Evolutionary conservation across 345 rosid species (phyloP), one percentile per base, ranked within the genome.

Genomic region (Acer saccharum): DNA sequence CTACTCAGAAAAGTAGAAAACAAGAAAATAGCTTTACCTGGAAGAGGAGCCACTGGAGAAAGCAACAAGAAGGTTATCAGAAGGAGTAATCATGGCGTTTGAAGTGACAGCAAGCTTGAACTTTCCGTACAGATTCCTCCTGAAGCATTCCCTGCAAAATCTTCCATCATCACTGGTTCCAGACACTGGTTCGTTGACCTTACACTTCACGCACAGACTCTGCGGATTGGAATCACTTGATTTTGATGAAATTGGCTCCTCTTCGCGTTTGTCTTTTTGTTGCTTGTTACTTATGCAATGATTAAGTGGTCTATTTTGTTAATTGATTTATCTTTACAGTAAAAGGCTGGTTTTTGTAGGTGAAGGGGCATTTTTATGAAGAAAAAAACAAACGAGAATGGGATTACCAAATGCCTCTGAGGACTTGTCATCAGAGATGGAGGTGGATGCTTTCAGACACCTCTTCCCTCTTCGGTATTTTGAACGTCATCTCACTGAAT

Each of bases 21-120:
- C 50, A 46, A 46, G 14, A 10, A 46, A 46, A 29, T 13, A 65
- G 7, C 23, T 35, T 35, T 55, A 91, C 97, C 99, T 90, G 74
- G 99, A 96, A 81, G 92, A 82, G 71, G 93, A 85, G 66, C 97
- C 98, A 10, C 97, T 98, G 4, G 99, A 94, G 91, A 96, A 92
- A 43, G 99, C 97, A 27, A 96, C 94, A 57, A 92, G 98, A 25
- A 92, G 93, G 7, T 94, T 88, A 79, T 94, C 99, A 7, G 93
- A 83, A 82, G 99, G 97, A 60, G 94, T 88, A 71, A 94, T 94
- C 97, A 92, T 87, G 75, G 98, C 92, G 68, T 92, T 88, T 18
- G 93, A 91, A 77, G 92, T 85, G 63, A 96, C 94, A 55, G 97
- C 89, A 23, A 87, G 93, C 79, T 94, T 87, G 83, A 96, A 96